Base-by-base conservation (phyloP, 2,329 filamentous ascomycete species). In the Fragosphaeria purpurea region DNA sequence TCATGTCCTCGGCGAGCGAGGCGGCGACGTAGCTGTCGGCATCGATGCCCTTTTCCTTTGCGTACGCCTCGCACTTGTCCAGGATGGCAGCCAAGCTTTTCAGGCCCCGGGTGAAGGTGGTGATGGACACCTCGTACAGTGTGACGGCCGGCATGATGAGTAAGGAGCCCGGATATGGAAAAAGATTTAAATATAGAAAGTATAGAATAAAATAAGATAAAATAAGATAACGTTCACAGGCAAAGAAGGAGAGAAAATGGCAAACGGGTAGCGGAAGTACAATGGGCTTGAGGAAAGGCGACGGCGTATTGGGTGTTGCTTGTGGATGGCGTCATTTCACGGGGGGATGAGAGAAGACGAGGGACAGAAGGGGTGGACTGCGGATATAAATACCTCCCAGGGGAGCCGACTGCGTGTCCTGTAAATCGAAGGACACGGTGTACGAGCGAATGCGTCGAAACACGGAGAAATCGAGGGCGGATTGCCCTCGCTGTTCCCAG, bases 1-100 rank as follows among this genome's bases (percentile, higher is more conserved):
- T 54, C 63, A 69, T 69, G 59, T 68, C 67, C 2, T 61, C 57
- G 41, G 51, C 41, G 2, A 70, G 59, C 4, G 58, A 52, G 30
- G 60, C 56, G 11, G 50, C 32, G 45, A 58, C 55, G 46, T 62
- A 61, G 7, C 53, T 48, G 48, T 60, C 56, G 22, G 55, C 46
- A 41, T 60, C 56, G 39, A 58, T 37, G 37, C 57, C 57, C 40
- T 60, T 56, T 13, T 58, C 58, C 39, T 63, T 59, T 46, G 62
- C 59, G 42, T 65, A 54, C 37, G 56, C 46, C 42, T 60, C 53
- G 31, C 63, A 61, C 56, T 64, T 66, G 11, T 54, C 50, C 11
- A 69, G 58, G 41, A 68, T 59, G 46, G 54, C 51, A n/a, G 55
- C 50, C 9, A 67, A 57, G 1, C 60, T 53, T 12, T 55, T 47